Conservation (phyloP, 306 rosid genomes). For the Urtica urens region DNA sequence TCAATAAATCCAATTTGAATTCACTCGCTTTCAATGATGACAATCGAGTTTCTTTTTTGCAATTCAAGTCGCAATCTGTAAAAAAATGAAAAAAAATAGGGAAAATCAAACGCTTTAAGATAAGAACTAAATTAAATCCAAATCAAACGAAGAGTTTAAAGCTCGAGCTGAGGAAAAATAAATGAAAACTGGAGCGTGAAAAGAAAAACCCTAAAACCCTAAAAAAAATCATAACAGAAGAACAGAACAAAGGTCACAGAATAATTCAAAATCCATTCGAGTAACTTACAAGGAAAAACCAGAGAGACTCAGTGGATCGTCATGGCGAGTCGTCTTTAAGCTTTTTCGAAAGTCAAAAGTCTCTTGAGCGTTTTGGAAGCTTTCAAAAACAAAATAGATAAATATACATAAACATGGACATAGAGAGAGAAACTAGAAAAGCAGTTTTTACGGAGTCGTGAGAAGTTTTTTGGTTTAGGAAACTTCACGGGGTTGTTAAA, state of each 20-base stretch:
- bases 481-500: too few species aligned
- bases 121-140: constrained; percentile 9
- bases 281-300: constrained; percentile 6
- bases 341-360: constrained; percentile 12
- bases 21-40: neutral
- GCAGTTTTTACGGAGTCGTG: constrained; percentile 15
- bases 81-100: neutral
- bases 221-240: constrained; percentile 14
- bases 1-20: too few species aligned
- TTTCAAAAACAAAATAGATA: constrained; percentile 6
- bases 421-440: constrained; percentile 17
- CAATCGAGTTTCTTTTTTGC: neutral
- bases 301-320: constrained; percentile 3
- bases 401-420: constrained; percentile 15
- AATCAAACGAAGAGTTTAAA: constrained; percentile 10
- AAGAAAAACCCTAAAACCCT: constrained; percentile 25
- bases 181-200: constrained; percentile 17
- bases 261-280: constrained; percentile 10
- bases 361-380: constrained; percentile 8
- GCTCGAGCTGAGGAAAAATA: constrained; percentile 1
- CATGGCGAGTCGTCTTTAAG: constrained; percentile 15
- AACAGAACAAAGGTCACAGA: too few species aligned
- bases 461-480: neutral
- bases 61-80: constrained; percentile 12
- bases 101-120: neutral